A percentile compares a stretch with the other conserved stretches of the same genome.
These are phyloP conservation scores for Eruca vesicaria DNA, from an alignment of 441 rosid species.

Conservation along the genomic window DNA sequence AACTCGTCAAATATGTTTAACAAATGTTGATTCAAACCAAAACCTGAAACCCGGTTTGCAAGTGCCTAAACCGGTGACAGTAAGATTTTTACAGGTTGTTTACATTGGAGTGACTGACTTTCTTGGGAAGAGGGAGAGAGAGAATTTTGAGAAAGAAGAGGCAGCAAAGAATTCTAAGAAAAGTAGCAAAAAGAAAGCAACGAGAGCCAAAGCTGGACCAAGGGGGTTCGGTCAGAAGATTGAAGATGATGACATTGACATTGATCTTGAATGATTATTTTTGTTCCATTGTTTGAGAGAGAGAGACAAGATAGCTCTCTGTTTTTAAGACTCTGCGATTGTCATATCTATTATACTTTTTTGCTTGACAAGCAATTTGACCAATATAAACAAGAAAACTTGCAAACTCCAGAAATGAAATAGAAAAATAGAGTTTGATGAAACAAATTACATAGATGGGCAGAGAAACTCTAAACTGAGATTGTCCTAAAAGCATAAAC, in stretches of 20 bases:
- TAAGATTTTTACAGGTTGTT: conserved; percentile 48
- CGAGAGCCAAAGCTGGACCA: conserved; percentile 61
- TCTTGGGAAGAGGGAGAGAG: conserved; percentile 69
- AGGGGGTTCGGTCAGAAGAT: conserved; percentile 80
- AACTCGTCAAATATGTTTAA: background rate
- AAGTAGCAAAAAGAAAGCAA: conserved; percentile 51
- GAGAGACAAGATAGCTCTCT: background rate
- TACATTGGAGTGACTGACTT: conserved; percentile 79
- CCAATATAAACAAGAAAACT: background rate
- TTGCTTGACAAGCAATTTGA: background rate
- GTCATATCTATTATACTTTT: background rate
- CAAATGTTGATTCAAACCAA: background rate
- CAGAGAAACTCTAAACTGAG: background rate
- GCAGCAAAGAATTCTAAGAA: conserved; percentile 59
- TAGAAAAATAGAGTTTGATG: background rate
- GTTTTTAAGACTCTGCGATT: background rate
- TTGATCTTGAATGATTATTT: conserved; percentile 28
- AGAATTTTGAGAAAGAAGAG: conserved; percentile 75
- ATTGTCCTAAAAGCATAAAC: conserved; percentile 23
- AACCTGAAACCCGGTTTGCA: conserved; percentile 1
- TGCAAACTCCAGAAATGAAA: conserved; percentile 9
- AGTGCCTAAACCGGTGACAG: conserved; percentile 3
- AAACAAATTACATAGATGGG: conserved; percentile 26
- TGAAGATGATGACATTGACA: conserved; percentile 42
- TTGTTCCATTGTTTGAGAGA: background rate